Base-by-base conservation (phyloP, 2,329 filamentous ascomycete genomes). In the Hypoxylon sp. region DNA sequence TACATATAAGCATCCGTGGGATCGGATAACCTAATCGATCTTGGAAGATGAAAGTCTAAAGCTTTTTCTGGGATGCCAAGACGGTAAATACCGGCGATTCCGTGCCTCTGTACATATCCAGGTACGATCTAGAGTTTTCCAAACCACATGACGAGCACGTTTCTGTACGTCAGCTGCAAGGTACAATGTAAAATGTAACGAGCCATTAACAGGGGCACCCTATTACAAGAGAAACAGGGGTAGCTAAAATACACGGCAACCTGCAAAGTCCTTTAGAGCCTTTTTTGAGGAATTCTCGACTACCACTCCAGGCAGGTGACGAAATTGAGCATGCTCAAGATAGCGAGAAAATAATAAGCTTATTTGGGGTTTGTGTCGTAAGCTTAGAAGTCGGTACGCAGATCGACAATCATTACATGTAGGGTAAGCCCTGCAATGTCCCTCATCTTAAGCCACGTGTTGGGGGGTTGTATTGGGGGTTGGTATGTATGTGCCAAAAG, bases 121-220 rank as follows among this genome's bases (percentile, higher is more conserved):
- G 41, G 52, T 57, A 46, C 53, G 60, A 63, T 58, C 48, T 14
- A 23, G 28, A 30, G 28, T 32, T 9, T 56, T 38, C 21, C 53
- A 49, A 53, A 46, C 34, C 56, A 64, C 55, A 50, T 46, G 50
- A 41, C 28, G 28, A 52, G 9, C 32, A 61, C 48, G 57, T 30
- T 55, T 45, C 52, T 53, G 52, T 65, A 48, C 60, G 62, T 68
- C 65, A 65, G 49, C 58, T 65, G 53, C 21, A 21, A 65, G 50
- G 45, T 23, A 59, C 62, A 59, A 68, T 63, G 62, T 68, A 65
- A 68, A 59, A 68, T 63, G 62, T 68, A 65, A 68, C 66, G 14
- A 65, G 45, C 59, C 57, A 68, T 58, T 23, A 11, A 58, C 66
- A 62, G 30, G 62, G 66, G 17, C 49, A n/a, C 34, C 25, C 34